These are phyloP conservation scores for Penicillium sp. DNA, from an alignment of 2,329 filamentous ascomycete genomes.

Conservation along the genomic window DNA sequence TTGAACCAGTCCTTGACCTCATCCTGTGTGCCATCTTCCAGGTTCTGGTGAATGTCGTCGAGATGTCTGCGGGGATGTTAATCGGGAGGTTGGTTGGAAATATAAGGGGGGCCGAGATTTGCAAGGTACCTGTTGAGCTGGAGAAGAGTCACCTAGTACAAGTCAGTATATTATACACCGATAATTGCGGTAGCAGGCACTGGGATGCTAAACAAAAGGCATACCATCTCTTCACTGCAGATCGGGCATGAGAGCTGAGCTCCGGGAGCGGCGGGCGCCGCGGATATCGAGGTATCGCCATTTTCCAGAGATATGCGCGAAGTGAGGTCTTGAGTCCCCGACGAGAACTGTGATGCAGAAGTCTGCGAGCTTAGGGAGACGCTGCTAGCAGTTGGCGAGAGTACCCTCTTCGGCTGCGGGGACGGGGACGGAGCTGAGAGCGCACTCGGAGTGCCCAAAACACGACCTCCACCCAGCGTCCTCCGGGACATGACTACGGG, in stretches of 20 bases:
- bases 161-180: conserved; percentile 4
- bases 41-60: conserved; percentile 87
- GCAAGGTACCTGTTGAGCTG: conserved; percentile 77
- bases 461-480: conserved; percentile 88
- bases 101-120: neutral
- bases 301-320: conserved; percentile 77
- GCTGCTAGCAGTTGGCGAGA: conserved; percentile 72
- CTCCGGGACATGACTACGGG: conserved; percentile 72
- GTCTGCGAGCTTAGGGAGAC: conserved; percentile 76
- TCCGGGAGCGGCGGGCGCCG: conserved; percentile 59
- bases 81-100: conserved; percentile 12
- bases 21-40: conserved; percentile 85
- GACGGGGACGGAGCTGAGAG: conserved; percentile 61
- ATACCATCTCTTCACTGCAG: conserved; percentile 95
- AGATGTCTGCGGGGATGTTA: conserved; percentile 63
- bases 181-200: neutral
- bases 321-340: conserved; percentile 75
- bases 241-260: conserved; percentile 90
- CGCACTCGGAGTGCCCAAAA: conserved; percentile 83
- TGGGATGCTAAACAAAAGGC: conserved; percentile 20
- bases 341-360: conserved; percentile 72
- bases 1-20: conserved; percentile 98
- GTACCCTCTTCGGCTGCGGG: conserved; percentile 48
- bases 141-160: conserved; percentile 75
- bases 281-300: conserved; percentile 55